Percentiles rank a stretch among this genome's conserved stretches.
These are phyloP conservation scores for Pseudocercospora eumusae DNA, from an alignment of 2,329 filamentous ascomycete genomes.

Conservation along the genomic window DNA sequence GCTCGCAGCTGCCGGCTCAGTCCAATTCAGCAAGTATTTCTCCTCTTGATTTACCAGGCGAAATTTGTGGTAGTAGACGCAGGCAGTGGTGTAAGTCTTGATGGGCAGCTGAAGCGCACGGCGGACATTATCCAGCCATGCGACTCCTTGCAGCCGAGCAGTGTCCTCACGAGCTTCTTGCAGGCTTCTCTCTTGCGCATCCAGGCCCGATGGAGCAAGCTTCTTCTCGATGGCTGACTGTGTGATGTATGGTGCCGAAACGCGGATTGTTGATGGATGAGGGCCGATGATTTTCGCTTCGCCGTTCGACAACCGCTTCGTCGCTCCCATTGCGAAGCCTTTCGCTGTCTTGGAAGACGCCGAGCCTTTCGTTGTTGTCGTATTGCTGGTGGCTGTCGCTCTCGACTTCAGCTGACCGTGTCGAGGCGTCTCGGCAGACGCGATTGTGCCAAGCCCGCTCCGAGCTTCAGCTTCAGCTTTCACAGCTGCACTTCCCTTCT, in stretches of 20 bases:
- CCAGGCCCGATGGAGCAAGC: conserved; percentile 60
- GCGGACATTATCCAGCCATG: conserved; percentile 84
- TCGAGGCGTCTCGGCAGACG: neutral
- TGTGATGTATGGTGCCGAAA: conserved; percentile 74
- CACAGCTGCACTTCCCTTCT: neutral
- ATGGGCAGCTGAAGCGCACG: conserved; percentile 81
- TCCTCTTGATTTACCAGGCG: conserved; percentile 79
- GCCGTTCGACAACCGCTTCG: conserved; percentile 38
- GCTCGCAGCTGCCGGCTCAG: conserved; percentile 81
- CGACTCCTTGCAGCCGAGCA: conserved; percentile 79
- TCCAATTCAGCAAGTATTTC: conserved; percentile 69
- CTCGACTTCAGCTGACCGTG: neutral
- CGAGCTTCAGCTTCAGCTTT: neutral
- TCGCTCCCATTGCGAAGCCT: conserved; percentile 33
- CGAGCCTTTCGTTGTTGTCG: neutral
- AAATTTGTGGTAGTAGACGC: conserved; percentile 91
- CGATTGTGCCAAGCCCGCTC: conserved; percentile 1
- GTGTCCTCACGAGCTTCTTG: conserved; percentile 69
- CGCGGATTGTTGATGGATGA: conserved; percentile 64
- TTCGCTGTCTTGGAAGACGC: neutral
- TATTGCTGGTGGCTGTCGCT: neutral
- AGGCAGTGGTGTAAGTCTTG: conserved; percentile 87
- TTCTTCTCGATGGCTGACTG: conserved; percentile 77
- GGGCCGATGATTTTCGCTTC: conserved; percentile 48
- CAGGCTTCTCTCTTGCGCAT: conserved; percentile 60